phyloP scores from a whole-genome alignment of 2,329 filamentous ascomycete species.

The Sporothrix variecibatus region DNA sequence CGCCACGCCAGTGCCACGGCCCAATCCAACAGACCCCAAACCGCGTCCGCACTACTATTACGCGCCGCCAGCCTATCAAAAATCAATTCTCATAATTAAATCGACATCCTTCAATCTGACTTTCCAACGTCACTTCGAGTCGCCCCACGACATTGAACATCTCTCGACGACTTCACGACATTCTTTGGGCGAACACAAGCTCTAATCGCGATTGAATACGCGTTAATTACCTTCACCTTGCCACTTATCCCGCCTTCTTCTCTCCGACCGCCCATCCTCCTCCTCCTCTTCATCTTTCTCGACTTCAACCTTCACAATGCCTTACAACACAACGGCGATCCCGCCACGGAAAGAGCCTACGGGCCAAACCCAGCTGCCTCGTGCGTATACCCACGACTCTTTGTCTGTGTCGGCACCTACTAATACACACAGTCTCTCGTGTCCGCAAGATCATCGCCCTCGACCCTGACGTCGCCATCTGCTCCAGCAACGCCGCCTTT shows the following conservation, averaged over 20 bases:
- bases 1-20: neutral
- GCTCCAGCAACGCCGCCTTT: conserved; percentile 92
- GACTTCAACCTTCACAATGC: conserved; percentile 58
- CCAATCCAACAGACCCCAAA: neutral
- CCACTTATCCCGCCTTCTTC: neutral
- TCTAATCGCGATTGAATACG: neutral
- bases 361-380: conserved; percentile 79
- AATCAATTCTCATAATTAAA: neutral
- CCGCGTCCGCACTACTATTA: neutral
- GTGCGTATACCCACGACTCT: conserved; percentile 54
- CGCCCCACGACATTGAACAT: neutral
- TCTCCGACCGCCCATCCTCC: neutral
- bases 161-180: neutral
- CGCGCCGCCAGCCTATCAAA: neutral
- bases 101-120: neutral
- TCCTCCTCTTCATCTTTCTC: neutral
- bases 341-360: conserved; percentile 78
- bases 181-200: too few relatives aligned
- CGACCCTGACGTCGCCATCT: conserved; percentile 81
- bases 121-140: neutral
- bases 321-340: conserved; percentile 85
- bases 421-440: conserved; percentile 67
- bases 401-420: neutral
- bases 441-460: conserved; percentile 94
- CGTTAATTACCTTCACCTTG: neutral